These are phyloP conservation scores for Fusarium sp. DNA, from an alignment of 2,329 filamentous ascomycete genomes.

Conservation along the genomic window DNA sequence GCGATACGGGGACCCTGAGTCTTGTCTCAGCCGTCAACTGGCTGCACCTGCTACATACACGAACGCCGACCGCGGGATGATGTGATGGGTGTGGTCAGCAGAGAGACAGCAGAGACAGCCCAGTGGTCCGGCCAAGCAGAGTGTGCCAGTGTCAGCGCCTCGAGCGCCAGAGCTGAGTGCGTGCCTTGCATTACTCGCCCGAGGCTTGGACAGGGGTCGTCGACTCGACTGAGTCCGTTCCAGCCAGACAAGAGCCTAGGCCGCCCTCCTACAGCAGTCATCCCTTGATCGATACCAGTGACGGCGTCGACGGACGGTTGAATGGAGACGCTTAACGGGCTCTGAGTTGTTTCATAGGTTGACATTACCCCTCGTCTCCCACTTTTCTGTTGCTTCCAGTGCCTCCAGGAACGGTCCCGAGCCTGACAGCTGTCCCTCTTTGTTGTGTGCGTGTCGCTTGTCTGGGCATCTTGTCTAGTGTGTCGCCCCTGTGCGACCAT, in stretches of 20 bases:
- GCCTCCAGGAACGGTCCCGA: constrained; percentile 21
- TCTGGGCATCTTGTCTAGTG: constrained; percentile 9
- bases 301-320: constrained; percentile 21
- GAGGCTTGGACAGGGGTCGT: constrained; percentile 22
- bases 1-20: constrained; percentile 1
- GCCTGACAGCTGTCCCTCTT: constrained; percentile 29
- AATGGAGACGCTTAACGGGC: constrained; percentile 23
- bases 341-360: constrained; percentile 37
- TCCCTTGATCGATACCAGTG: constrained; percentile 9
- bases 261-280: constrained; percentile 19
- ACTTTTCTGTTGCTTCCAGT: constrained; percentile 15
- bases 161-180: not conserved
- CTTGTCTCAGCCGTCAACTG: constrained; percentile 19
- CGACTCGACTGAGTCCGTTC: not conserved
- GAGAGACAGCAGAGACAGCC: not conserved
- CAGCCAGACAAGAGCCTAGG: constrained; percentile 25
- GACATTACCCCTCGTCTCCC: constrained; percentile 21
- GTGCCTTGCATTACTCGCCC: constrained; percentile 37
- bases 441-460: constrained; percentile 5
- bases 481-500: constrained; percentile 7
- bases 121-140: constrained; percentile 1
- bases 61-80: constrained; percentile 13
- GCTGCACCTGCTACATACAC: not conserved
- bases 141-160: constrained; percentile 4
- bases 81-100: constrained; percentile 12